Percentiles rank a stretch among this genome's conserved stretches.
Evolutionary conservation across 2,329 filamentous ascomycete genomes (phyloP).

Genomic region (Tolypocladium album): DNA sequence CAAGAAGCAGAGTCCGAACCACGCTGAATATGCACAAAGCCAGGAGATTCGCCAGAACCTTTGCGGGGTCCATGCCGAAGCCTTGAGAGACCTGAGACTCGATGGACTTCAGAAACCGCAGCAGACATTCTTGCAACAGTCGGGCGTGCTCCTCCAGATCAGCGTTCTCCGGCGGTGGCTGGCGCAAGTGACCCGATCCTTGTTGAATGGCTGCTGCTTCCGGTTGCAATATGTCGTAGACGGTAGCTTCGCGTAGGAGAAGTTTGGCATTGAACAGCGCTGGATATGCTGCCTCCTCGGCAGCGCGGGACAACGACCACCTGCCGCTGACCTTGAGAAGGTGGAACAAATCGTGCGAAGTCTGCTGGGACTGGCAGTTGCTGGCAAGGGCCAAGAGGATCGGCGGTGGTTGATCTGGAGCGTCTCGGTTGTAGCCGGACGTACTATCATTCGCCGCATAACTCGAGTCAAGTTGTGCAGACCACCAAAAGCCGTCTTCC

Average conservation of each 20-base stretch:
- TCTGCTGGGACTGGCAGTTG: slow-evolving; percentile 38
- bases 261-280: slow-evolving; percentile 43
- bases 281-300: slow-evolving; percentile 38
- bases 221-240: slow-evolving; percentile 40
- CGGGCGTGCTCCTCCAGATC: slow-evolving; percentile 36
- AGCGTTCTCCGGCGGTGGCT: slow-evolving; percentile 26
- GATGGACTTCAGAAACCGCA: slow-evolving; percentile 41
- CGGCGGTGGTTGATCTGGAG: slow-evolving; percentile 32
- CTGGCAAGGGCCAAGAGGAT: slow-evolving; percentile 38
- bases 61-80: slow-evolving; percentile 24
- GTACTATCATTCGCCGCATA: slow-evolving; percentile 9
- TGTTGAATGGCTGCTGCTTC: slow-evolving; percentile 33
- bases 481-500: slow-evolving; percentile 48
- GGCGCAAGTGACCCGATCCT: slow-evolving; percentile 11
- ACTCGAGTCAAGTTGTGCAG: slow-evolving; percentile 32
- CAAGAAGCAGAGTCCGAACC: slow-evolving; percentile 39
- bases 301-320: slow-evolving; percentile 35
- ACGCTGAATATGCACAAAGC: slow-evolving; percentile 50
- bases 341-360: slow-evolving; percentile 40
- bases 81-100: slow-evolving; percentile 29
- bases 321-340: slow-evolving; percentile 39
- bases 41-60: slow-evolving; percentile 40
- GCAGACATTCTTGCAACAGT: slow-evolving; percentile 37
- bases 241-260: slow-evolving; percentile 42
- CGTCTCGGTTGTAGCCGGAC: slow-evolving; percentile 15